Percentiles rank a stretch among this genome's conserved stretches.
Evolutionary conservation across 2,329 filamentous ascomycete genomes (phyloP).

Genomic region (Piedraia hortae): DNA sequence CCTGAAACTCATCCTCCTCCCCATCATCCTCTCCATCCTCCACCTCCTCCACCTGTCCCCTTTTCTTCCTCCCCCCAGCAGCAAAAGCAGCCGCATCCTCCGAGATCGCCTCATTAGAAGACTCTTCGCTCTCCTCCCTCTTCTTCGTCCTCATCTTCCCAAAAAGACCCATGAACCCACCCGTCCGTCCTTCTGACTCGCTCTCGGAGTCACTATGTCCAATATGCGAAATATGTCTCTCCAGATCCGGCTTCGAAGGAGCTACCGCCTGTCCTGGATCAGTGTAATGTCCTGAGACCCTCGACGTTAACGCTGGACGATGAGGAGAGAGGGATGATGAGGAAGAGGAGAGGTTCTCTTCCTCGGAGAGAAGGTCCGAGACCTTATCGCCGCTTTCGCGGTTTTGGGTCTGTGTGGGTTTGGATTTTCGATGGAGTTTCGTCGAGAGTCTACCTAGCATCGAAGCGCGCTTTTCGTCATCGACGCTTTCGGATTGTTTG

Average conservation of each 20-base stretch:
- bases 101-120: not conserved
- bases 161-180: too few species aligned
- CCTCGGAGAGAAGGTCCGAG: too few species aligned
- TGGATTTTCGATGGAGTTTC: too few species aligned
- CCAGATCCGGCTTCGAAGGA: slow-evolving; percentile 1
- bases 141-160: slow-evolving; percentile 2
- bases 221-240: slow-evolving; percentile 1
- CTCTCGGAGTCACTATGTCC: slow-evolving; percentile 1
- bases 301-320: not conserved
- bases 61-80: slow-evolving; percentile 8
- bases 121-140: slow-evolving; percentile 1
- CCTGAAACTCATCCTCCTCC: slow-evolving; percentile 23
- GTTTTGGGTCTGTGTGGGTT: too few species aligned
- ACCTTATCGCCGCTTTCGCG: too few species aligned
- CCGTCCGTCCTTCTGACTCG: too few species aligned
- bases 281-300: slow-evolving; percentile 1
- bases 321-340: not conserved
- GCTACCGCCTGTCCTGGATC: slow-evolving; percentile 1
- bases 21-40: slow-evolving; percentile 5
- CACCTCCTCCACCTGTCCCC: slow-evolving; percentile 6
- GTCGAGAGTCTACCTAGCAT: too few species aligned
- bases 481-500: too few species aligned
- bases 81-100: slow-evolving; percentile 1
- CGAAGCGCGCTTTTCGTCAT: too few species aligned
- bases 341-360: too few species aligned